Base-by-base conservation (phyloP, 106 monocot genomes). In the Ottelia alismoides region DNA sequence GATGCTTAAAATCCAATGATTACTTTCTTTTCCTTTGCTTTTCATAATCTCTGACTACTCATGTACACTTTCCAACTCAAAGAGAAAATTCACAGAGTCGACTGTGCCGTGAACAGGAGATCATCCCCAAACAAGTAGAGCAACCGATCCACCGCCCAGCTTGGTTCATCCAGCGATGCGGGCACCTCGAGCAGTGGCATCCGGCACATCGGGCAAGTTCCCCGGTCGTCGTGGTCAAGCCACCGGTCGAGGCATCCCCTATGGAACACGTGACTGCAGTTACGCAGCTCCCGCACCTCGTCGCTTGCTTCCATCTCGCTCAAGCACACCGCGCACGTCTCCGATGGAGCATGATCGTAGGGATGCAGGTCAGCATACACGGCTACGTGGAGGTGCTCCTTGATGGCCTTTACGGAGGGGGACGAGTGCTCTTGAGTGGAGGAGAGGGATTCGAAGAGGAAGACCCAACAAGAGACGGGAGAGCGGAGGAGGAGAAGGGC, bases 311-410 rank as follows among this genome's bases (percentile, higher is more conserved):
- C 11, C 45, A 79, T 49, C 53, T 70, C 70, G 50, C 47, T 52
- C 62, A 79, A 65, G 65, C 79, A 79, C 56, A 79, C 74, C 3
- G 79, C 79, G 40, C 79, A 79, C 16, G 63, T 65, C 55, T 56
- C 73, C 25, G 2, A n/a, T 59, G 28, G 57, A 35, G 31, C 26
- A 4, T 9, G 28, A 1, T 11, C 12, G 25, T 18, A 9, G 11
- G 30, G 9, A 0, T 20, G 11, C 11, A 70, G 25, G 27, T 69
- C 66, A 11, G 63, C 64, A 68, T 64, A 75, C 2, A 71, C 67
- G 1, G 61, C n/a, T 0, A 75, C 60, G 16, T 30, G 66, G 51
- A 80, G 71, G 32, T 35, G 47, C 2, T 68, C 49, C 52, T 57
- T 67, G 45, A 75, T 53, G 18, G 58, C 54, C 58, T 59, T 62